phyloP scores from a whole-genome alignment of 2,329 filamentous ascomycete species.

The Alternaria sp. region DNA sequence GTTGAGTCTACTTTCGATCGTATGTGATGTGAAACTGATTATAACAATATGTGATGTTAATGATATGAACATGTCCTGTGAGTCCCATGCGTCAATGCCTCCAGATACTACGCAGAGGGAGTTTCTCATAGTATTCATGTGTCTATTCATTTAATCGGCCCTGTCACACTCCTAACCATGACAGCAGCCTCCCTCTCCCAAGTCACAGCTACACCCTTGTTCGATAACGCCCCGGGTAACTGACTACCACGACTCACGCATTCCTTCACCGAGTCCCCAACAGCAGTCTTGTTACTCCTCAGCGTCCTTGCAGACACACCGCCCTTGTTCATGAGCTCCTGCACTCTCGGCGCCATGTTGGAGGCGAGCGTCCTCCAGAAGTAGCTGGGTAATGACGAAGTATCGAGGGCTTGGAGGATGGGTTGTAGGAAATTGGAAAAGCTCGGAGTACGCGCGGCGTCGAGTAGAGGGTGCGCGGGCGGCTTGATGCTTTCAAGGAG shows the following conservation, averaged over 20 bases:
- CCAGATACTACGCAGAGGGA: background rate
- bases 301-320: slow-evolving; percentile 85
- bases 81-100: background rate
- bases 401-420: slow-evolving; percentile 80
- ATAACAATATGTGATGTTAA: background rate
- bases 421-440: slow-evolving; percentile 69
- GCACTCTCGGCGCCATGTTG: slow-evolving; percentile 75
- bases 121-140: background rate
- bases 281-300: slow-evolving; percentile 73
- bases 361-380: slow-evolving; percentile 93
- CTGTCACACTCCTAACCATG: slow-evolving; percentile 85
- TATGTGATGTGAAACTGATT: background rate
- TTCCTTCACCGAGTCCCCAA: slow-evolving; percentile 79
- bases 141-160: slow-evolving; percentile 43
- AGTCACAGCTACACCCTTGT: slow-evolving; percentile 54
- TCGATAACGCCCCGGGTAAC: slow-evolving; percentile 63
- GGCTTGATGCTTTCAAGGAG: slow-evolving; percentile 73
- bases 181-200: slow-evolving; percentile 95
- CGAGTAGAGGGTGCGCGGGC: slow-evolving; percentile 71
- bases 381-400: slow-evolving; percentile 82
- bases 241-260: slow-evolving; percentile 82
- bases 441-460: slow-evolving; percentile 19
- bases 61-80: background rate
- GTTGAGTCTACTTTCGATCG: background rate
- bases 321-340: slow-evolving; percentile 82